A percentile compares a stretch with the other conserved stretches of the same genome.
phyloP scores from a whole-genome alignment of 208 protist genomes.

The Wallacemonas sp. region DNA sequence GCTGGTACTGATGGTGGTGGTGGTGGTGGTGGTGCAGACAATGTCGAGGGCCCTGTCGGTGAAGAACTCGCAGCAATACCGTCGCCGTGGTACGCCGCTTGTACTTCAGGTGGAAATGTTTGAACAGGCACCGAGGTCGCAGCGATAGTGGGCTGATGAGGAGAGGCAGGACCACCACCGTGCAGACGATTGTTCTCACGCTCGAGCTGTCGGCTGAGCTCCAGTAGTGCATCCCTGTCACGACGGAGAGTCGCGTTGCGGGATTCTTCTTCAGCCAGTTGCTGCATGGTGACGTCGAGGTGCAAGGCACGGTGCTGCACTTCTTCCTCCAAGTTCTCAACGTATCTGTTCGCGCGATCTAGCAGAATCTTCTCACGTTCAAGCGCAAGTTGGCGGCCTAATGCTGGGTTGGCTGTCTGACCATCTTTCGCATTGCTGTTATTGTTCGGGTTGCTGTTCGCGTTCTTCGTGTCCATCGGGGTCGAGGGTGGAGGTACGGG shows the following conservation, averaged over 20 bases:
- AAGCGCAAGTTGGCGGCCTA: slow-evolving; percentile 8
- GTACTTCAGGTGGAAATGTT: slow-evolving; percentile 17
- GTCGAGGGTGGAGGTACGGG: slow-evolving; percentile 14
- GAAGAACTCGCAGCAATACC: not conserved
- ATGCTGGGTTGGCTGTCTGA: not conserved
- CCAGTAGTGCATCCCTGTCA: slow-evolving; percentile 53
- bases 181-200: slow-evolving; percentile 26
- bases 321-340: slow-evolving; percentile 53
- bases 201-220: slow-evolving; percentile 39
- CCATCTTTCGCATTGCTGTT: slow-evolving; percentile 4
- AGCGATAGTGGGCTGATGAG: no score
- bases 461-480: not conserved
- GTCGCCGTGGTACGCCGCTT: slow-evolving; percentile 14
- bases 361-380: slow-evolving; percentile 43
- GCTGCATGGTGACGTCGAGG: slow-evolving; percentile 40
- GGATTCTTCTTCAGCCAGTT: slow-evolving; percentile 51
- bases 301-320: slow-evolving; percentile 47
- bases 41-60: not conserved
- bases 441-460: not conserved
- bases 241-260: slow-evolving; percentile 35
- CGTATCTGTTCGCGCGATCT: slow-evolving; percentile 54
- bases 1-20: not conserved
- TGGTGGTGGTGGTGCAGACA: slow-evolving; percentile 2
- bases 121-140: no score
- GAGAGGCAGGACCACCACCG: no score